These are phyloP conservation scores for Skeletonema costatum DNA, from an alignment of 108 stramenopile genomes.

Conservation along the genomic window DNA sequence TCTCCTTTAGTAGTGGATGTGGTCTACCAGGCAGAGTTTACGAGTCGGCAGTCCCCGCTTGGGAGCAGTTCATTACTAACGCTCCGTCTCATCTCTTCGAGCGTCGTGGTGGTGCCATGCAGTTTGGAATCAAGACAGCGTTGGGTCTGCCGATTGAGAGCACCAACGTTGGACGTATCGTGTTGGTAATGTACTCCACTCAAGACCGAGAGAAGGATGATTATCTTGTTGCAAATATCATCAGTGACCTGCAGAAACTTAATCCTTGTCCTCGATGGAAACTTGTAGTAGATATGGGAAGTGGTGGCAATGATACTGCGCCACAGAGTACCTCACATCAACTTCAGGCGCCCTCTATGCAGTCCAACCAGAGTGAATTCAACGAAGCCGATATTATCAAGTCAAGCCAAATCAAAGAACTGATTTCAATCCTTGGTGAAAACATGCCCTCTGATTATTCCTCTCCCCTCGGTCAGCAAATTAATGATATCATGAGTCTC, in stretches of 20 bases:
- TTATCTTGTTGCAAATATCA: conserved; percentile 56
- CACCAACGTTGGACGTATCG: conserved; percentile 79
- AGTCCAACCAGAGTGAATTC: neutral
- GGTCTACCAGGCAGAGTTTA: conserved; percentile 85
- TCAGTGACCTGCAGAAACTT: conserved; percentile 69
- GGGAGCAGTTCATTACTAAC: conserved; percentile 75
- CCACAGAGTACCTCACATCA: neutral
- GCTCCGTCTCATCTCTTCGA: conserved; percentile 73
- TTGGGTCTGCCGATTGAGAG: conserved; percentile 75
- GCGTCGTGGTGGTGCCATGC: conserved; percentile 75
- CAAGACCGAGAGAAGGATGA: conserved; percentile 60
- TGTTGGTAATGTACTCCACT: conserved; percentile 69
- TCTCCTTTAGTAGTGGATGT: conserved; percentile 83
- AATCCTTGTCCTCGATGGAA: conserved; percentile 86
- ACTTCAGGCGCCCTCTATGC: neutral
- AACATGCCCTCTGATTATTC: conserved; percentile 57
- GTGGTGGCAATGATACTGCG: neutral
- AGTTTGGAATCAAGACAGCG: conserved; percentile 87
- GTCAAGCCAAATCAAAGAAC: conserved; percentile 10
- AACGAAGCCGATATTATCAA: neutral
- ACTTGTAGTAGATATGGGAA: conserved; percentile 76
- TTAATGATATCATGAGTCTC: conserved; percentile 67
- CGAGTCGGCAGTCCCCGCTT: conserved; percentile 55
- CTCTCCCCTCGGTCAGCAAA: conserved; percentile 54
- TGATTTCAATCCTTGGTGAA: conserved; percentile 51